Conservation (phyloP, 1,284 basidiomycete genomes). For the Naganishia albida region DNA sequence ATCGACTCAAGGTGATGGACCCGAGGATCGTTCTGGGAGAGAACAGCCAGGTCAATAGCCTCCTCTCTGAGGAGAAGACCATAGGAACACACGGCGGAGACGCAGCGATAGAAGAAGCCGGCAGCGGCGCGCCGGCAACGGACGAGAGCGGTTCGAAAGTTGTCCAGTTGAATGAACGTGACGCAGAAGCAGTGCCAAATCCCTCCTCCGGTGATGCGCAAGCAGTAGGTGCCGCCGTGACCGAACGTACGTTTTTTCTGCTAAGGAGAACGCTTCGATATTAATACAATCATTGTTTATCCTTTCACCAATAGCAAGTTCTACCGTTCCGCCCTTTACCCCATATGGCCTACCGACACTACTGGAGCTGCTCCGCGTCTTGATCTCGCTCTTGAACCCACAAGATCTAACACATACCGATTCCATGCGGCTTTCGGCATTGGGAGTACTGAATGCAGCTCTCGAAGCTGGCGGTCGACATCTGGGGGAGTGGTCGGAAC, state of each 20-base stretch:
- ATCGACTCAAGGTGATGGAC: constrained; percentile 68
- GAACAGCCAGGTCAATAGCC: constrained; percentile 56
- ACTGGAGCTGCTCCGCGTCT: constrained; percentile 86
- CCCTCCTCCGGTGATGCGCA: background rate
- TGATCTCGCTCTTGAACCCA: constrained; percentile 93
- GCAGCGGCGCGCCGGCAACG: background rate
- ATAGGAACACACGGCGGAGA: constrained; percentile 17
- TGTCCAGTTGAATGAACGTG: background rate
- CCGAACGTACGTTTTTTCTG: constrained; percentile 8
- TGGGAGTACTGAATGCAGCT: constrained; percentile 84
- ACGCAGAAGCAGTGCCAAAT: background rate
- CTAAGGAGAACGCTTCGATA: too few species aligned
- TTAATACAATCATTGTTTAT: too few species aligned
- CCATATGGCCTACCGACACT: constrained; percentile 89
- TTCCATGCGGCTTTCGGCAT: constrained; percentile 85
- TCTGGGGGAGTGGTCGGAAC: constrained; percentile 64
- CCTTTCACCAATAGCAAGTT: too few species aligned
- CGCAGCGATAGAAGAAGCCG: constrained; percentile 10
- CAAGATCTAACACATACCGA: constrained; percentile 94
- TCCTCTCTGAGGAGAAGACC: constrained; percentile 30
- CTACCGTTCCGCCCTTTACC: constrained; percentile 26
- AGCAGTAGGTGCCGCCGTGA: background rate
- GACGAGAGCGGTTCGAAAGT: background rate
- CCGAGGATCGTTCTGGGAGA: constrained; percentile 49
- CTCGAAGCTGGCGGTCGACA: constrained; percentile 80